These are phyloP conservation scores for Fusarium circinatum DNA, from an alignment of 2,329 filamentous ascomycete genomes.

Conservation along the genomic window DNA sequence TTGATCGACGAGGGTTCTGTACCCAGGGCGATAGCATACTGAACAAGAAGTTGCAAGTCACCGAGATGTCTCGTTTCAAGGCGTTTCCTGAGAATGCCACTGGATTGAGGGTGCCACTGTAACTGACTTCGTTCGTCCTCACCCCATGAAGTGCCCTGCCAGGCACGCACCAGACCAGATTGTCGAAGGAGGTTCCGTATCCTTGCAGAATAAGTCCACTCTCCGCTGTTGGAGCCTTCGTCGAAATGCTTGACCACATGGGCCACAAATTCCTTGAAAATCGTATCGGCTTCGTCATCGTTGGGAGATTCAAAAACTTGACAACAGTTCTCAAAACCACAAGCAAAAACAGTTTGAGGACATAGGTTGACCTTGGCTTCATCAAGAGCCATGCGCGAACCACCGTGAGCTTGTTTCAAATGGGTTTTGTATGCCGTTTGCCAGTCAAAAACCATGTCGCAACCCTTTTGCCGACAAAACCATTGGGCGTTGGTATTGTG, in stretches of 20 bases:
- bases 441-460: slow-evolving; percentile 59
- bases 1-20: slow-evolving; percentile 45
- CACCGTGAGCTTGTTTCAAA: slow-evolving; percentile 56
- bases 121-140: slow-evolving; percentile 50
- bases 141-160: slow-evolving; percentile 51
- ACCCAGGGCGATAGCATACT: slow-evolving; percentile 53
- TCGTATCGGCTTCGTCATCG: slow-evolving; percentile 52
- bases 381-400: slow-evolving; percentile 54
- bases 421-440: slow-evolving; percentile 60
- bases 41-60: slow-evolving; percentile 52
- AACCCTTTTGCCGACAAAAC: slow-evolving; percentile 57
- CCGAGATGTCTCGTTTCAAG: slow-evolving; percentile 58
- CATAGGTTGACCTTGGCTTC: slow-evolving; percentile 57
- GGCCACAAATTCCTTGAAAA: slow-evolving; percentile 57
- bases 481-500: slow-evolving; percentile 60
- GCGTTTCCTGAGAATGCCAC: slow-evolving; percentile 54
- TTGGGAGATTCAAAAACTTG: slow-evolving; percentile 56
- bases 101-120: slow-evolving; percentile 56
- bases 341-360: slow-evolving; percentile 60
- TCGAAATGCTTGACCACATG: slow-evolving; percentile 61
- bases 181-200: slow-evolving; percentile 59
- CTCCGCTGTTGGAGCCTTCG: slow-evolving; percentile 51
- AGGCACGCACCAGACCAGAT: slow-evolving; percentile 49
- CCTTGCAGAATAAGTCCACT: slow-evolving; percentile 57
- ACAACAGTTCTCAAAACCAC: slow-evolving; percentile 57